Conservation (phyloP, 208 protist genomes). For the Acanthamoeba culbertsoni region DNA sequence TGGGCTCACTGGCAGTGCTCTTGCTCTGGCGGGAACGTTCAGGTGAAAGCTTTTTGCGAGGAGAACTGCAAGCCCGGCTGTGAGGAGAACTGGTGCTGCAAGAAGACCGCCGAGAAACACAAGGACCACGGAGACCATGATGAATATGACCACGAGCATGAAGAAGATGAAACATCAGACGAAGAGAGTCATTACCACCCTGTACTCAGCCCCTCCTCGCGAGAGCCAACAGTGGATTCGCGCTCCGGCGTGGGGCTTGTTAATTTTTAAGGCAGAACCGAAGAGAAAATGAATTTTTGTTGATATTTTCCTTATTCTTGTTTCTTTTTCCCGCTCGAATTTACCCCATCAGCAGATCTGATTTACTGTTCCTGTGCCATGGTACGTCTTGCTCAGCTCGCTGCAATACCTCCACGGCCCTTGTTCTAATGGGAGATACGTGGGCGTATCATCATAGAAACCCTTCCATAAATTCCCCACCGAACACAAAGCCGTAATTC, state of each 20-base stretch:
- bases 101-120: constrained; percentile 1
- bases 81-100: constrained; percentile 74
- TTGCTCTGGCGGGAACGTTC: neutral
- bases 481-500: constrained; percentile 84
- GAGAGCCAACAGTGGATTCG: neutral
- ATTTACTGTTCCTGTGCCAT: no score
- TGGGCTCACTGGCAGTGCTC: neutral
- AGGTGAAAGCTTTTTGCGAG: constrained; percentile 46
- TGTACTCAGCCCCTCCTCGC: neutral
- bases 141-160: neutral
- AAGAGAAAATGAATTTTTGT: no score
- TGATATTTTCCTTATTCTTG: no score
- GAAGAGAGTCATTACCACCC: constrained; percentile 1
- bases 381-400: no score
- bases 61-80: constrained; percentile 68
- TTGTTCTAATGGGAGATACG: neutral
- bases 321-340: no score
- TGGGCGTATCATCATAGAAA: no score
- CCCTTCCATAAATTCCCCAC: constrained; percentile 65
- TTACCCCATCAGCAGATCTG: no score
- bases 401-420: no score
- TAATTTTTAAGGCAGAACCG: neutral
- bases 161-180: neutral
- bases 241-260: neutral
- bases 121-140: neutral